Conservation (phyloP, 2,329 filamentous ascomycete genomes). For the Phaeosphaeria sp. region DNA sequence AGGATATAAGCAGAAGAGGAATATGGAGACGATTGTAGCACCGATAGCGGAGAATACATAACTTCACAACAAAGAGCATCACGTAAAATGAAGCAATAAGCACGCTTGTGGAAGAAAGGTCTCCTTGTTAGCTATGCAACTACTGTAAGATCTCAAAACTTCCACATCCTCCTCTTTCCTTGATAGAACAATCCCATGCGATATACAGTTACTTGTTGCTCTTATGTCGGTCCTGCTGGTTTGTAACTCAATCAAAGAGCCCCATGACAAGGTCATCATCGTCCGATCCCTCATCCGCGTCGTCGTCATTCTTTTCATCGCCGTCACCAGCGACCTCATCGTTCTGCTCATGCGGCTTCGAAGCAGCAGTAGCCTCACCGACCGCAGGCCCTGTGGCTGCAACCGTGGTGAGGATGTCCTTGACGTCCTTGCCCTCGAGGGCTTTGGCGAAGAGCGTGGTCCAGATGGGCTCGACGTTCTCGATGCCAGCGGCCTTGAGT, state of each 20-base stretch:
- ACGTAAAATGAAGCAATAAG: background rate
- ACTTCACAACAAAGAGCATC: background rate
- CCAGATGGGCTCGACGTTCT: constrained; percentile 97
- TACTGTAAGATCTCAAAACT: constrained; percentile 23
- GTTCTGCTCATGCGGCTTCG: constrained; percentile 2
- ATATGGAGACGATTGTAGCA: too few species aligned
- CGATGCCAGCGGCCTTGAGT: constrained; percentile 85
- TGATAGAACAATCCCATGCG: background rate
- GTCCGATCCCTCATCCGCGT: constrained; percentile 13
- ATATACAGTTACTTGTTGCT: background rate
- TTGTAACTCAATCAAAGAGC: background rate
- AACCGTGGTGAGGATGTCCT: constrained; percentile 82
- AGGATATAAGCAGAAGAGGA: background rate
- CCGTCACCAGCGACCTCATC: background rate
- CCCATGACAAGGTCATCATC: constrained; percentile 1
- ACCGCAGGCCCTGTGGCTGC: constrained; percentile 55
- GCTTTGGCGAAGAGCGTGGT: constrained; percentile 95
- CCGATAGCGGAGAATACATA: too few species aligned
- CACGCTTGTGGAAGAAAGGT: constrained; percentile 18
- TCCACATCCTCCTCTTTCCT: constrained; percentile 3
- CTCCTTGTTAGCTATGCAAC: constrained; percentile 7
- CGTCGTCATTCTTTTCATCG: constrained; percentile 7
- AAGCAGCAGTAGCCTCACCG: constrained; percentile 4
- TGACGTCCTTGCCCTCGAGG: constrained; percentile 88
- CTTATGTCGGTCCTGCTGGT: background rate